Base-by-base conservation (phyloP, 2,329 filamentous ascomycete species). In the Stachybotrys echinatus region DNA sequence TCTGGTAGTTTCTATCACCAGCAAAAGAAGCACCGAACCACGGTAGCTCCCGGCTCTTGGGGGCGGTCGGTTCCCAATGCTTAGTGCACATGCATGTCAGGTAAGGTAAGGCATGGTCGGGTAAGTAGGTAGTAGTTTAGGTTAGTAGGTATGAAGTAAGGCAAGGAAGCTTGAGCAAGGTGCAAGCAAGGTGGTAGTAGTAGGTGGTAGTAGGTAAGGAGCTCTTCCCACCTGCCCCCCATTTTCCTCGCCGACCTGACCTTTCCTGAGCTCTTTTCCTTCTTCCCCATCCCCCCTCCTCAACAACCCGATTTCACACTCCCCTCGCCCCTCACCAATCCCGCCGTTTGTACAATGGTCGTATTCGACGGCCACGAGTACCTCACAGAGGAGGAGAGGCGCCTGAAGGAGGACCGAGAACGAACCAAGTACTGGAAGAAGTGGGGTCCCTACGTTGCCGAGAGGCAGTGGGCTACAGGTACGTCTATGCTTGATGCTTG, bases 401-500 rank as follows among this genome's bases (percentile, higher is more conserved):
- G 94, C 46, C 80, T 97, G 59, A 87, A 87, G 65, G 84, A 96
- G 65, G 92, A 97, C 70, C 83, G 85, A 52, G 83, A 92, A 56
- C 85, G 86, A 55, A 81, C 73, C 57, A 92, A 89, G 69, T 97
- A 97, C 75, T 97, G 92, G 92, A 97, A 97, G 82, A 90, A 87
- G 83, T 96, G 92, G 91, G 92, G 92, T 49, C 87, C 92, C 21
- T 97, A 96, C 65, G 86, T 95, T 60, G 84, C 92, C 49, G 92
- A 97, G 75, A 80, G 92, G 65, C 92, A 96, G 75, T 96, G 92
- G 92, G 91, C 92, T 51, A 96, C 91, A 58, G 91, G 89, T 88
- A 73, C 65, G 81, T 62, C 50, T 52, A 52, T 48, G 34, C 47
- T 49, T 43, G 18, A 19, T 45, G 12, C 14, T 12, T 22, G 27